These are phyloP conservation scores for Periconia macrospinosa DNA, from an alignment of 2,329 filamentous ascomycete genomes.

Conservation along the genomic window DNA sequence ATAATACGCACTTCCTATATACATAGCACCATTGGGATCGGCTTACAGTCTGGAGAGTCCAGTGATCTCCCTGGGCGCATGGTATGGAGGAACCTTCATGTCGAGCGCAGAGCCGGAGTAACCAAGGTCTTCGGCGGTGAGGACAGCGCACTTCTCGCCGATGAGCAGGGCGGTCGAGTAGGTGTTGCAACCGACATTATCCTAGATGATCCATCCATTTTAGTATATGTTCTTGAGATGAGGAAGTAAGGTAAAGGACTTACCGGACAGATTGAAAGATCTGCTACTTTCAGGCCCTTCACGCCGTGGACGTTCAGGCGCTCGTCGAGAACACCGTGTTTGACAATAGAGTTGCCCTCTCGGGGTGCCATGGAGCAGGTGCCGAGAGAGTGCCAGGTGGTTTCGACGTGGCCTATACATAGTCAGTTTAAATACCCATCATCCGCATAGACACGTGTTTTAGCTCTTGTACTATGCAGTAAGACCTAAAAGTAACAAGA, in stretches of 20 bases:
- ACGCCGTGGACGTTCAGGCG: slow-evolving; percentile 77
- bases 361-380: slow-evolving; percentile 78
- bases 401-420: slow-evolving; percentile 64
- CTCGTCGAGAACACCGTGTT: slow-evolving; percentile 77
- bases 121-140: slow-evolving; percentile 72
- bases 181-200: slow-evolving; percentile 67
- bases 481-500: neutral
- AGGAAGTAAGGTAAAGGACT: neutral
- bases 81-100: slow-evolving; percentile 68
- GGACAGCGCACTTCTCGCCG: slow-evolving; percentile 72
- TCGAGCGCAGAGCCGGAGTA: slow-evolving; percentile 73
- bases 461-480: neutral
- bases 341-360: slow-evolving; percentile 78
- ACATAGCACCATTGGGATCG: no score
- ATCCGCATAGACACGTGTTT: no score
- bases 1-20: no score
- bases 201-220: slow-evolving; percentile 30
- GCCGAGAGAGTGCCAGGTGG: slow-evolving; percentile 69
- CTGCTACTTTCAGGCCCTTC: slow-evolving; percentile 75
- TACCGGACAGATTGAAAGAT: slow-evolving; percentile 70
- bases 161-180: slow-evolving; percentile 73
- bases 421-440: slow-evolving; percentile 7
- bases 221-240: neutral
- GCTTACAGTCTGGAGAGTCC: slow-evolving; percentile 46
- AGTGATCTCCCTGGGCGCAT: slow-evolving; percentile 49